Evolutionary conservation across 768 basidiomycete genomes (phyloP).

Genomic region (Lanmaoa rubissima): DNA sequence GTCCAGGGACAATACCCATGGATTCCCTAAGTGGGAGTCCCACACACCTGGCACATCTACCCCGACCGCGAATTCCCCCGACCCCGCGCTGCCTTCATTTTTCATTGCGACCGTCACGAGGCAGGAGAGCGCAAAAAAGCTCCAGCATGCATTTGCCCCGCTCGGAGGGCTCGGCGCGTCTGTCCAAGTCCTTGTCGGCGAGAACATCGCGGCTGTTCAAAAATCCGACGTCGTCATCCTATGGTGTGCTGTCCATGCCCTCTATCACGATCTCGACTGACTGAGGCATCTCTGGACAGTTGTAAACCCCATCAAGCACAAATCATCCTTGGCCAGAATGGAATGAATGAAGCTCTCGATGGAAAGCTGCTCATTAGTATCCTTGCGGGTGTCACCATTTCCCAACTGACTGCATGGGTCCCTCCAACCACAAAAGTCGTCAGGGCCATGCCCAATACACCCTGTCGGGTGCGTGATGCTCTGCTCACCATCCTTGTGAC

Average conservation of each 20-base stretch:
- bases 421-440: conserved; percentile 77
- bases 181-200: conserved; percentile 68
- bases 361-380: conserved; percentile 96
- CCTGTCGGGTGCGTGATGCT: conserved; percentile 71
- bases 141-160: conserved; percentile 57
- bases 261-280: not conserved
- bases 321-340: conserved; percentile 65
- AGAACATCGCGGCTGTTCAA: conserved; percentile 70
- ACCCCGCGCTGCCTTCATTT: conserved; percentile 69
- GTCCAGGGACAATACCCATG: conserved; percentile 33
- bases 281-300: conserved; percentile 40
- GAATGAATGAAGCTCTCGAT: conserved; percentile 79
- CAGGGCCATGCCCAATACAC: conserved; percentile 98
- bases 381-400: conserved; percentile 92
- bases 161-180: conserved; percentile 57
- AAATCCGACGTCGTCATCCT: conserved; percentile 84
- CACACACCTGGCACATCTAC: conserved; percentile 75
- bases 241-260: conserved; percentile 52
- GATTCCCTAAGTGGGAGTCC: conserved; percentile 57
- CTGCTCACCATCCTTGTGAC: not conserved
- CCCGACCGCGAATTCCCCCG: conserved; percentile 51
- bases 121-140: conserved; percentile 66
- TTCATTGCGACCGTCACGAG: conserved; percentile 90
- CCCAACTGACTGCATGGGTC: conserved; percentile 76
- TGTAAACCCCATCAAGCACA: conserved; percentile 93